phyloP scores from a whole-genome alignment of 257 asterid genomes.

The Rhazya stricta region DNA sequence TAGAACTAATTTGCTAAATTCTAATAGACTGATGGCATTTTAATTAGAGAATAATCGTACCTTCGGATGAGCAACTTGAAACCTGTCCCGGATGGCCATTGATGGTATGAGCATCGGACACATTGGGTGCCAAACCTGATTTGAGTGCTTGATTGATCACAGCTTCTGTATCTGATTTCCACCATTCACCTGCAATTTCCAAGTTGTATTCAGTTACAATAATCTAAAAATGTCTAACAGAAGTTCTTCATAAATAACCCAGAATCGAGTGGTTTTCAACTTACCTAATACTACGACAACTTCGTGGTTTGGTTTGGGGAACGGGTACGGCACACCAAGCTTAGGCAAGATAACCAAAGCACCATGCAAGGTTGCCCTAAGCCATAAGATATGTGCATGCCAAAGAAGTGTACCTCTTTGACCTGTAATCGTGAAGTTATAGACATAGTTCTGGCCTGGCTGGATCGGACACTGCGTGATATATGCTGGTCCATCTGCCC shows the following conservation, averaged over 20 bases:
- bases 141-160: conserved; percentile 67
- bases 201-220: conserved; percentile 49
- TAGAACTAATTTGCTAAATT: neutral
- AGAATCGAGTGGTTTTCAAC: neutral
- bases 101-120: conserved; percentile 89
- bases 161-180: conserved; percentile 89
- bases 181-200: conserved; percentile 69
- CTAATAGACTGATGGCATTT: neutral
- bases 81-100: conserved; percentile 70
- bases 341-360: conserved; percentile 82
- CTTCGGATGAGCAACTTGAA: conserved; percentile 43
- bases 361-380: conserved; percentile 79
- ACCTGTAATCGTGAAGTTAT: conserved; percentile 80
- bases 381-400: conserved; percentile 92
- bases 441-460: conserved; percentile 62
- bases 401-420: conserved; percentile 87
- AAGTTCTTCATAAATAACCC: neutral
- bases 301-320: conserved; percentile 84
- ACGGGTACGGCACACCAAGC: conserved; percentile 78
- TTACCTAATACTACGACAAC: conserved; percentile 58
- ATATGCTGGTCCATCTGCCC: conserved; percentile 97
- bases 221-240: neutral
- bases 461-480: conserved; percentile 90
- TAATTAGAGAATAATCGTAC: conserved; percentile 16
- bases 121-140: conserved; percentile 79